phyloP scores from a whole-genome alignment of 441 rosid genomes.

The Brassica balearica region DNA sequence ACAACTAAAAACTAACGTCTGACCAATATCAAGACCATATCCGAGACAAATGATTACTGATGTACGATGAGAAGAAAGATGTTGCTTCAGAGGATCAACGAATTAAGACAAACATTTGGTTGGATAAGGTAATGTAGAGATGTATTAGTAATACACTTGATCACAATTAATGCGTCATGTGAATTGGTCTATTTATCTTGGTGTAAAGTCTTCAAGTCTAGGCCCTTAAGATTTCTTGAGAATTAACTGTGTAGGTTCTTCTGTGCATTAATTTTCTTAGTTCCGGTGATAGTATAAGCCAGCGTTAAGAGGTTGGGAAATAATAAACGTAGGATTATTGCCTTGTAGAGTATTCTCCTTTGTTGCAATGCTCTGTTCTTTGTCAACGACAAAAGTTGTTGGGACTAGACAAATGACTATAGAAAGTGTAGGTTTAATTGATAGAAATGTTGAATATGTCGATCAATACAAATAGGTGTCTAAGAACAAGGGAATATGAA shows the following conservation, averaged over 20 bases:
- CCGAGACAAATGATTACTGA: not conserved
- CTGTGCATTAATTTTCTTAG: not conserved
- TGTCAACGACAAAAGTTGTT: too few relatives aligned
- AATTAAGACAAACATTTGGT: not conserved
- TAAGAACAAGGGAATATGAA: too few relatives aligned
- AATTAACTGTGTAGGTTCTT: too few relatives aligned
- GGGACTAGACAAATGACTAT: too few relatives aligned
- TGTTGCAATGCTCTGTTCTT: too few relatives aligned
- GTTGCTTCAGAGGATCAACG: not conserved
- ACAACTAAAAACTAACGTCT: not conserved
- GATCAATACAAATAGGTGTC: too few relatives aligned
- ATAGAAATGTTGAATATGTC: too few relatives aligned
- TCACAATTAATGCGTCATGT: not conserved
- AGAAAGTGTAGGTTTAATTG: too few relatives aligned
- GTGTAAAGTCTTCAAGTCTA: not conserved
- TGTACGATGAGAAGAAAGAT: not conserved
- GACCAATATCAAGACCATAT: not conserved
- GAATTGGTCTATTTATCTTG: not conserved
- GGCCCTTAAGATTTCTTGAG: not conserved
- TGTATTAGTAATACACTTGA: not conserved
- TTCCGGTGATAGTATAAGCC: not conserved
- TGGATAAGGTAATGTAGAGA: not conserved
- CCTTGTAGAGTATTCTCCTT: not conserved
- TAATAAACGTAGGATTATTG: not conserved
- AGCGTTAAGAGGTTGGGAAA: not conserved